Evolutionary conservation across 2,329 filamentous ascomycete species (phyloP), one percentile per base, ranked within the genome.

Genomic region (Alternaria gansuensis): DNA sequence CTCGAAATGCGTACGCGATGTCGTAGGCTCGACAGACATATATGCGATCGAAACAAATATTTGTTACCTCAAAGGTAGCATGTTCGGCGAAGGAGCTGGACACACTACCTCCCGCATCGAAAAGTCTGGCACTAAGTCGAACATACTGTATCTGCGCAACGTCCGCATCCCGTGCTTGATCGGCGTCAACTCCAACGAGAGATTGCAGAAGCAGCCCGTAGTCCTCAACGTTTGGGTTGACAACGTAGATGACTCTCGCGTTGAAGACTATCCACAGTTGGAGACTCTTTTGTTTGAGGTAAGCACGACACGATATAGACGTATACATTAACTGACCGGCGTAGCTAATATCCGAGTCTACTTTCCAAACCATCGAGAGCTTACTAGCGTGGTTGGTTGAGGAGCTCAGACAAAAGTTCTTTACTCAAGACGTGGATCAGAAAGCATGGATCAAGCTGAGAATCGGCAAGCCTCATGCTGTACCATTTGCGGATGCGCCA

Each of bases 401-500:
- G 6, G 51, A 84, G 77, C 51, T 82, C 3, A 74, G 79, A 62
- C 72, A 73, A 36, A 75, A 81, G 23, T 75, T 78, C 63, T 76
- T 80, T 39, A 63, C 51, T 10, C 54, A 57, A 54, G 60, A 66
- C 6, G 56, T 59, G 10, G 70, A 75, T 36, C 64, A 75, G 11
- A 79, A 79, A 13, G 83, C 84, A 77, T 81, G 81, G 57, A 79
- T 93, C 50, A 84, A 82, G 59, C 82, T 93, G 36, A 80, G 81
- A 24, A 78, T 93, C 51, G 87, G 88, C 76, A 93, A 93, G 78
- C 90, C 90, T 3, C 87, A 88, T 11, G 90, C 90, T 0, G 88
- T 93, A 21, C 84, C 87, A 0, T 85, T 90, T 67, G 90, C 90
- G 2, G 90, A 92, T 64, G 88, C 87, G 10, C 89, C 90, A 0